These are phyloP conservation scores for Yarrowia sp. DNA, from an alignment of 805 yeast genomes.

Conservation along the genomic window DNA sequence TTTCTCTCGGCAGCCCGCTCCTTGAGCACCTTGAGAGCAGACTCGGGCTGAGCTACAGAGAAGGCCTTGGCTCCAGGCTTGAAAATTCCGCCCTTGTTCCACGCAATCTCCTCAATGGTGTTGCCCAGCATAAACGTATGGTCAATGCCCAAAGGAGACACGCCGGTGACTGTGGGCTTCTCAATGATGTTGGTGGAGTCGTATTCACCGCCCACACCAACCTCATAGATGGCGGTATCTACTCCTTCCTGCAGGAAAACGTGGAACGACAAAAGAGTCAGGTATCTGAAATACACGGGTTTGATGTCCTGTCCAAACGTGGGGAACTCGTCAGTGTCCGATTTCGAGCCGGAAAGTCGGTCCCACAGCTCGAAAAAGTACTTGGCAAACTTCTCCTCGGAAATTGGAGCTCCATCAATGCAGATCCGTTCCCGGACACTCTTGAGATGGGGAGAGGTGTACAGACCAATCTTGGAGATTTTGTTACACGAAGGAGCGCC, in stretches of 20 bases:
- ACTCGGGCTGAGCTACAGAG: conserved; percentile 65
- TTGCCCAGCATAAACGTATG: conserved; percentile 87
- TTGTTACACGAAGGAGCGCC: conserved; percentile 19
- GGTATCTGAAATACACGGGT: conserved; percentile 91
- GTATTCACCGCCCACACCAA: conserved; percentile 97
- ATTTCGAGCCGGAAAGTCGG: conserved; percentile 62
- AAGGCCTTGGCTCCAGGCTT: conserved; percentile 72
- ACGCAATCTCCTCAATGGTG: conserved; percentile 87
- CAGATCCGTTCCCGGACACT: conserved; percentile 90
- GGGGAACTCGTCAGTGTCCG: conserved; percentile 68
- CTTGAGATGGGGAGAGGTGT: conserved; percentile 94
- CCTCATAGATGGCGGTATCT: conserved; percentile 95
- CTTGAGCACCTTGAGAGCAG: conserved; percentile 59
- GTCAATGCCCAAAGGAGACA: conserved; percentile 87
- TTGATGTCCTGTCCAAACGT: conserved; percentile 74
- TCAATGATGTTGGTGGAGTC: conserved; percentile 93
- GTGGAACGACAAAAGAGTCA: conserved; percentile 90
- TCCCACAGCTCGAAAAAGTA: conserved; percentile 98
- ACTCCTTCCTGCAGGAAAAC: conserved; percentile 86
- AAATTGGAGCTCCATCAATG: conserved; percentile 84
- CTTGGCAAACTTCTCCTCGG: conserved; percentile 78
- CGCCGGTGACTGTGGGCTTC: conserved; percentile 83
- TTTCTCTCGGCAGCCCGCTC: conserved; percentile 73
- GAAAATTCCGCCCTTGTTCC: conserved; percentile 96
- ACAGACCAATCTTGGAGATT: conserved; percentile 80